phyloP scores from a whole-genome alignment of 139 green algal species.

The Diplosphaera chodatii region DNA sequence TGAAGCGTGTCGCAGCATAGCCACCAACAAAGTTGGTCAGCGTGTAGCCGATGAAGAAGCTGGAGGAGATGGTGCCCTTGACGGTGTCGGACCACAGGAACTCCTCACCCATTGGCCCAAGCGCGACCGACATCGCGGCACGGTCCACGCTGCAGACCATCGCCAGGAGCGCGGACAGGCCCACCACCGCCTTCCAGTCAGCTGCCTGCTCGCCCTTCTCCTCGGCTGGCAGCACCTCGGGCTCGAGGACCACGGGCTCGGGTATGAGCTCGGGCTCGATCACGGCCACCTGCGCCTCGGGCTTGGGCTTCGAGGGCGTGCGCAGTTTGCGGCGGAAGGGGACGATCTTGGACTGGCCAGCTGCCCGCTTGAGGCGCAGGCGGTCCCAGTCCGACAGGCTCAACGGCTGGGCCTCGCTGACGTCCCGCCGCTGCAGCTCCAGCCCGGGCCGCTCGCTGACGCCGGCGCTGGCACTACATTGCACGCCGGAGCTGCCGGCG shows the following conservation, averaged over 20 bases:
- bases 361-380: background rate
- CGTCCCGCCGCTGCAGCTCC: too few relatives aligned
- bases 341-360: background rate
- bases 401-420: background rate
- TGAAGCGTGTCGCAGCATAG: slow-evolving; percentile 37
- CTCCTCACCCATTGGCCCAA: slow-evolving; percentile 64
- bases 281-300: background rate
- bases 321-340: background rate
- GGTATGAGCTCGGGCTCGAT: slow-evolving; percentile 1
- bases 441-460: too few relatives aligned
- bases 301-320: background rate
- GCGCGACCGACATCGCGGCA: slow-evolving; percentile 64
- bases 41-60: slow-evolving; percentile 48
- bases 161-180: slow-evolving; percentile 29
- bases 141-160: slow-evolving; percentile 63
- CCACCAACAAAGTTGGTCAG: slow-evolving; percentile 54
- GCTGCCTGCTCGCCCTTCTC: background rate
- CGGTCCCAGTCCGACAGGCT: background rate
- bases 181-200: slow-evolving; percentile 22
- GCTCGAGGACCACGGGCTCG: background rate
- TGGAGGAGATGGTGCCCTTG: slow-evolving; percentile 5
- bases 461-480: too few relatives aligned
- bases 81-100: slow-evolving; percentile 49
- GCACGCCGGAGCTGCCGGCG: too few relatives aligned
- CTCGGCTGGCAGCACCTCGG: background rate